A percentile compares a stretch with the other conserved stretches of the same genome.
Evolutionary conservation across 305 asterid genomes (phyloP).

Genomic region (Solanum aculeatissimum): DNA sequence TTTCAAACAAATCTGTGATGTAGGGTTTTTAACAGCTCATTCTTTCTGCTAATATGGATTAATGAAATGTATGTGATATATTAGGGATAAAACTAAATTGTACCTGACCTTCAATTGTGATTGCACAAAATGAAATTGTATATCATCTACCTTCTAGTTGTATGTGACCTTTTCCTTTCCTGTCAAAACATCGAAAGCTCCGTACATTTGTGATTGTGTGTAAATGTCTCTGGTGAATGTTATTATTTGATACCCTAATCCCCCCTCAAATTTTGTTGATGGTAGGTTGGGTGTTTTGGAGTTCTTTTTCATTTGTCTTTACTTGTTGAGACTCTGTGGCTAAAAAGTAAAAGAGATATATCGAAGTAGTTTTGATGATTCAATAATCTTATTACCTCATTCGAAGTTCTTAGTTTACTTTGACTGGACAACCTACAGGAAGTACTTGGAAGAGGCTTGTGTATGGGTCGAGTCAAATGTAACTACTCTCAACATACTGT

Average conservation of each 20-base stretch:
- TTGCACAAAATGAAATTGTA: neutral
- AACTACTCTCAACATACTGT: slow-evolving; percentile 21
- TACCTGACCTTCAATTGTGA: neutral
- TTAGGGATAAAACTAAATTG: neutral
- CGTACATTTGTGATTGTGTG: neutral
- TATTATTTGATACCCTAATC: neutral
- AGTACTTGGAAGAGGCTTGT: slow-evolving; percentile 82
- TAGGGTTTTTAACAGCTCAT: neutral
- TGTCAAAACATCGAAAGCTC: neutral
- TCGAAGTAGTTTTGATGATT: too few relatives aligned
- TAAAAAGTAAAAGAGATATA: too few relatives aligned
- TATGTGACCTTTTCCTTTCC: neutral
- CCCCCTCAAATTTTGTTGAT: neutral
- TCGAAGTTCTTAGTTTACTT: too few relatives aligned
- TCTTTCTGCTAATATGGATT: neutral
- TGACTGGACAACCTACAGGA: slow-evolving; percentile 39
- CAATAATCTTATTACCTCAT: too few relatives aligned
- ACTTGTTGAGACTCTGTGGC: neutral
- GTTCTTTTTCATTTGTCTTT: neutral
- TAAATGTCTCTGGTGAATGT: neutral
- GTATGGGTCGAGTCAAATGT: slow-evolving; percentile 96
- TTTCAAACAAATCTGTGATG: neutral
- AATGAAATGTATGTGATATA: neutral
- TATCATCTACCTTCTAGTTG: neutral
- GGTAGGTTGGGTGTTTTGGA: neutral